A percentile compares a stretch with the other conserved stretches of the same genome.
These are phyloP conservation scores for Pyrus communis DNA, from an alignment of 306 rosid genomes.

Conservation along the genomic window DNA sequence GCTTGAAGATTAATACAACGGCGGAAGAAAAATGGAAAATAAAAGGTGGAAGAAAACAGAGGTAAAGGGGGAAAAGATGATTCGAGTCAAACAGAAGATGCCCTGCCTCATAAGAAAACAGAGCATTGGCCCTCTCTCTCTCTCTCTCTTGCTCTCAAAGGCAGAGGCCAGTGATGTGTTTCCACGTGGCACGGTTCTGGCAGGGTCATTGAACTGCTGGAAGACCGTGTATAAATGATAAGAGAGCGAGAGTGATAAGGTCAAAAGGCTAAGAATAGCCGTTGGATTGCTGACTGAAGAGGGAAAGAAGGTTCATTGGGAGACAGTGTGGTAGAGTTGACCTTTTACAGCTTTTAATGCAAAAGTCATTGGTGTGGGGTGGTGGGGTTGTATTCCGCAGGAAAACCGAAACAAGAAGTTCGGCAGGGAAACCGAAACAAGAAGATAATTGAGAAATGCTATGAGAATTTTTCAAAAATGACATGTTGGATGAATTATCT, in stretches of 20 bases:
- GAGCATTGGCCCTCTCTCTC: background rate
- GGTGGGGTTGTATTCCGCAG: slow-evolving; percentile 10
- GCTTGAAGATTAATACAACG: background rate
- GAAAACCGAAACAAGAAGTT: background rate
- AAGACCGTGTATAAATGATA: slow-evolving; percentile 19
- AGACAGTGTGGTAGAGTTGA: slow-evolving; percentile 68
- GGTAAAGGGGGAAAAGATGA: background rate
- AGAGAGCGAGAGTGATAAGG: slow-evolving; percentile 19
- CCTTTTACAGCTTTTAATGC: slow-evolving; percentile 64
- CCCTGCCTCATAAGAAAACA: background rate
- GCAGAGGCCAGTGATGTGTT: background rate
- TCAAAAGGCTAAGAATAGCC: slow-evolving; percentile 66
- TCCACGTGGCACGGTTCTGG: slow-evolving; percentile 28
- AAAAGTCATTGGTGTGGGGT: slow-evolving; percentile 26
- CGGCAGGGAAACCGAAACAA: background rate
- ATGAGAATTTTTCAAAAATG: no score
- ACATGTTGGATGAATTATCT: no score
- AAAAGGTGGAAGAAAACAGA: background rate
- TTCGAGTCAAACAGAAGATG: slow-evolving; percentile 19
- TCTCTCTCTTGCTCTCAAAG: slow-evolving; percentile 37
- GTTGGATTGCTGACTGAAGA: slow-evolving; percentile 41
- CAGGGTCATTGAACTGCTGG: slow-evolving; percentile 21
- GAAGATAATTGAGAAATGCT: background rate
- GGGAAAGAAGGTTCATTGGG: slow-evolving; percentile 33
- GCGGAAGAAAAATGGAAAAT: background rate